Conservation (phyloP, 129 eudicot genomes). For the carrot (Daucus carota) region DH1_v3.0 NC_030381.2:45871001-45871500, state of each 20-base stretch:
- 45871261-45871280: constrained; percentile 77
- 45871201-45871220: constrained; percentile 65
- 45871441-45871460: constrained; percentile 72
- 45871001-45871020: constrained; percentile 40
- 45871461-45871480: constrained; percentile 81
- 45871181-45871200: constrained; percentile 66
- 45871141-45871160: background rate
- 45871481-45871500: constrained; percentile 52
- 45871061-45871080: background rate
- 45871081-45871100: background rate
- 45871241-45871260: constrained; percentile 92
- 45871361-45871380: constrained; percentile 57
- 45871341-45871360: background rate
- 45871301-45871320: background rate
- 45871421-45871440: constrained; percentile 63
- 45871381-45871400: constrained; percentile 87
- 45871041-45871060: background rate
- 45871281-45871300: background rate
- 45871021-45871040: constrained; percentile 61
- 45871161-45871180: background rate
- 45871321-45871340: background rate
- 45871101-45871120: background rate
- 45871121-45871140: background rate
- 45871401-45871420: constrained; percentile 77
- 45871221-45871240: constrained; percentile 77